These are phyloP conservation scores for Phyllosticta citrichinensis DNA, from an alignment of 2,329 filamentous ascomycete genomes.

Conservation along the genomic window DNA sequence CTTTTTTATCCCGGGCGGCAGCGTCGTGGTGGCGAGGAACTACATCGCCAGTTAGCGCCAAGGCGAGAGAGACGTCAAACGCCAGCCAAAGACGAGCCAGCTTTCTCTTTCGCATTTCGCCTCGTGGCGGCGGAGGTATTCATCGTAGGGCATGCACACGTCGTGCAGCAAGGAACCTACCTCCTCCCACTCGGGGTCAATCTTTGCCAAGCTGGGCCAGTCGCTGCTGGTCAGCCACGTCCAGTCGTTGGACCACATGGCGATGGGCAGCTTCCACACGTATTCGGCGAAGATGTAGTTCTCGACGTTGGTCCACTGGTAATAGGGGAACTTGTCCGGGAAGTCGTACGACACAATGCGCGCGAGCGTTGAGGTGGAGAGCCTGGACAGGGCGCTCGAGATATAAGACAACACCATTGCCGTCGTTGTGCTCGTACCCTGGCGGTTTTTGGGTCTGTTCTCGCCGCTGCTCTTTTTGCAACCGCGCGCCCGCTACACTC, in stretches of 20 bases:
- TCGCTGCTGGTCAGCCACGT: not conserved
- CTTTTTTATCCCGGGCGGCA: not conserved
- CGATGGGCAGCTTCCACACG: not conserved
- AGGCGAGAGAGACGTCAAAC: not conserved
- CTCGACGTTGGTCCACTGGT: not conserved
- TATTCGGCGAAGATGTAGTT: not conserved
- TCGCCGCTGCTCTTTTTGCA: not conserved
- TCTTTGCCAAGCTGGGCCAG: not conserved
- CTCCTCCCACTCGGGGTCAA: conserved; percentile 1
- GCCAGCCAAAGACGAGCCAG: not conserved
- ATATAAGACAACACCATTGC: not conserved
- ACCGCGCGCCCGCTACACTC: not conserved
- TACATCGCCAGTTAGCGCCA: not conserved
- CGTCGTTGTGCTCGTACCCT: not conserved
- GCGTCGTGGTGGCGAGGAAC: not conserved
- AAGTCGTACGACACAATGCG: not conserved
- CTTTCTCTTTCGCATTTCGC: not conserved
- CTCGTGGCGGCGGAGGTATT: not conserved
- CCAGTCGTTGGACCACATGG: not conserved
- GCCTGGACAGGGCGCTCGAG: not conserved
- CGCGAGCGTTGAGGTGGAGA: not conserved
- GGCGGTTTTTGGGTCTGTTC: not conserved
- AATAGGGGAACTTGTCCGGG: not conserved
- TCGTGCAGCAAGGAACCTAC: not conserved
- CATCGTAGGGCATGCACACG: not conserved